Conservation (phyloP, 208 protist species). For the Wallacemonas sp. region DNA sequence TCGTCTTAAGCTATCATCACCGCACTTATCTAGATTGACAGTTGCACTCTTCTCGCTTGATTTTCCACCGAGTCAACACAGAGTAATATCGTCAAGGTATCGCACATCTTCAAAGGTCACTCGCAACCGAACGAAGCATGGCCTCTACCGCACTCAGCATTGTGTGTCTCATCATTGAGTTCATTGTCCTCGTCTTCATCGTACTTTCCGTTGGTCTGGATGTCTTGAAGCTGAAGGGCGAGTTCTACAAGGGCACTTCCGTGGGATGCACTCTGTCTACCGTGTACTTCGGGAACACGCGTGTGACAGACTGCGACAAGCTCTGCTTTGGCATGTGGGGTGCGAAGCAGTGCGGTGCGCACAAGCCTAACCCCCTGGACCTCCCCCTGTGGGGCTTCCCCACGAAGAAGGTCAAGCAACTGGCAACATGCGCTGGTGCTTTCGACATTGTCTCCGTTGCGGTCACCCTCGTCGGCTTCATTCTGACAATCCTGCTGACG, state of each 20-base stretch:
- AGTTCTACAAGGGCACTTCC: background rate
- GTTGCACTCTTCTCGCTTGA: too few relatives aligned
- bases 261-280: background rate
- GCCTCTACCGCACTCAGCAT: constrained; percentile 10
- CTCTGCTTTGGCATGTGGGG: constrained; percentile 21
- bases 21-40: too few relatives aligned
- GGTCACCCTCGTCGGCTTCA: constrained; percentile 10
- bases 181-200: constrained; percentile 18
- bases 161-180: constrained; percentile 18
- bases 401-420: background rate
- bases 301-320: background rate
- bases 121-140: too few relatives aligned
- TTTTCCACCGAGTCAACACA: too few relatives aligned
- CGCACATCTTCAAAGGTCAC: too few relatives aligned
- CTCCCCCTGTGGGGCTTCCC: constrained; percentile 6
- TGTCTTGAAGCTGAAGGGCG: constrained; percentile 11
- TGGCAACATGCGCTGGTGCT: constrained; percentile 14
- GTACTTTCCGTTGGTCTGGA: constrained; percentile 8
- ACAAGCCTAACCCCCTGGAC: constrained; percentile 12
- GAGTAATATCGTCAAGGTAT: too few relatives aligned
- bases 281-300: background rate
- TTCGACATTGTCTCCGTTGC: constrained; percentile 19
- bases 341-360: constrained; percentile 18
- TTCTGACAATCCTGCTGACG: constrained; percentile 8
- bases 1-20: too few relatives aligned